Conservation (phyloP, 2,329 filamentous ascomycete genomes). For the Scedosporium aurantiacum region DNA sequence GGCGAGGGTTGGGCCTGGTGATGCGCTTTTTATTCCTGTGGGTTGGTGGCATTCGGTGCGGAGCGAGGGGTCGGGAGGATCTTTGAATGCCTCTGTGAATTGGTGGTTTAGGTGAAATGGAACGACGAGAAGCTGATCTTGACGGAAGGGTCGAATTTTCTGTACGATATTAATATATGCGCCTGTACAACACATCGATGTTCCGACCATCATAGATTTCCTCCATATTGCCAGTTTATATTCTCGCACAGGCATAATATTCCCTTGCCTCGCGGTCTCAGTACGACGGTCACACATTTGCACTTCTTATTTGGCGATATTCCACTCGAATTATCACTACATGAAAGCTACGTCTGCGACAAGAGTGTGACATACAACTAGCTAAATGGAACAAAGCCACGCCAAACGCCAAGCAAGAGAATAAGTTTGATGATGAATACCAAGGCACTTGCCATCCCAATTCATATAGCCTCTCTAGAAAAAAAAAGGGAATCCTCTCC, state of each 20-base stretch:
- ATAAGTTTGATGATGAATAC: neutral
- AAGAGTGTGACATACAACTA: neutral
- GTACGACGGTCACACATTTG: neutral
- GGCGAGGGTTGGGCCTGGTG: conserved; percentile 43
- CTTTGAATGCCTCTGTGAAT: conserved; percentile 31
- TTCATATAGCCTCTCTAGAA: neutral
- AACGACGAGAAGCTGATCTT: neutral
- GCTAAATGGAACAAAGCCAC: neutral
- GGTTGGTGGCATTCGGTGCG: conserved; percentile 37
- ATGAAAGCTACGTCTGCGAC: neutral
- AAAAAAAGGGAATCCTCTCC: no score
- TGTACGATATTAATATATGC: neutral
- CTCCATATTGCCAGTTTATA: no score
- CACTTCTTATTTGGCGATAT: neutral
- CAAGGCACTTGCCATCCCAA: neutral
- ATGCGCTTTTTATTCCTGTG: conserved; percentile 29
- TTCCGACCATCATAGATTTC: neutral
- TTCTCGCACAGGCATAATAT: no score
- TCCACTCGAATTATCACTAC: neutral
- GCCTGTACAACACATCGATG: neutral
- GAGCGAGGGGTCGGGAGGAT: conserved; percentile 22
- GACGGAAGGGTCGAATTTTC: neutral
- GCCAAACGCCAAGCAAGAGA: neutral
- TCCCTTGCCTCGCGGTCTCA: no score
- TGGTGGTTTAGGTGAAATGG: conserved; percentile 31